A percentile compares a stretch with the other conserved stretches of the same genome.
Evolutionary conservation across 2,329 filamentous ascomycete genomes (phyloP).

Genomic region (Pseudogymnoascus sp.): DNA sequence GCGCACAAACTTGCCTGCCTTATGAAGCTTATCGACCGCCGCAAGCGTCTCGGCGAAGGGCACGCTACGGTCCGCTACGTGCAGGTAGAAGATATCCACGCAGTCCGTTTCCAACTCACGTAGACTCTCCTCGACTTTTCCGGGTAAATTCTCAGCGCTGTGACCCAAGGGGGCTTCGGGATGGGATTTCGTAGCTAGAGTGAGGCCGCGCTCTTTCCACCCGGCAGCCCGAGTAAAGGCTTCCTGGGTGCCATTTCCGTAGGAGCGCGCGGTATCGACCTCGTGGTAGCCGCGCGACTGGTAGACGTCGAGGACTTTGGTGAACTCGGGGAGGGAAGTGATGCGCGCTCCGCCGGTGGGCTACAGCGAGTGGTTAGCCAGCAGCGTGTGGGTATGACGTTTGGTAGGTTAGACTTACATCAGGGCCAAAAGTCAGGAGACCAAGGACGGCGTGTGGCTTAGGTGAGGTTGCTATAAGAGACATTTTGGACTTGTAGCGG

Average conservation of each 20-base stretch:
- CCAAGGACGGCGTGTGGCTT: slow-evolving; percentile 72
- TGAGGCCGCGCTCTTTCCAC: slow-evolving; percentile 74
- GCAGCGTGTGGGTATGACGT: background rate
- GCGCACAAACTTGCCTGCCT: slow-evolving; percentile 72
- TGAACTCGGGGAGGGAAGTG: slow-evolving; percentile 59
- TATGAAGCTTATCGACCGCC: slow-evolving; percentile 73
- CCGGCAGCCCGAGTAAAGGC: slow-evolving; percentile 65
- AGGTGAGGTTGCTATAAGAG: slow-evolving; percentile 22
- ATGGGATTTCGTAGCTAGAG: slow-evolving; percentile 74
- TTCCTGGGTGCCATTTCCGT: slow-evolving; percentile 67
- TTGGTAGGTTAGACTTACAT: slow-evolving; percentile 31
- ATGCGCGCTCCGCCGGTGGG: slow-evolving; percentile 59
- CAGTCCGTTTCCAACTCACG: slow-evolving; percentile 65
- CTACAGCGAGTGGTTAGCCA: slow-evolving; percentile 14
- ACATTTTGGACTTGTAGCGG: slow-evolving; percentile 19
- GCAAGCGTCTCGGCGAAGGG: slow-evolving; percentile 75
- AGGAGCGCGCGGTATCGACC: slow-evolving; percentile 73
- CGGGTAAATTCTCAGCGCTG: slow-evolving; percentile 54
- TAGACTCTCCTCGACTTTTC: slow-evolving; percentile 60
- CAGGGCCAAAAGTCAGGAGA: slow-evolving; percentile 76
- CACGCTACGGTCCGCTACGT: slow-evolving; percentile 60
- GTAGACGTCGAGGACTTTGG: slow-evolving; percentile 65
- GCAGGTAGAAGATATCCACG: slow-evolving; percentile 74
- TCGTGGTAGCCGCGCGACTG: slow-evolving; percentile 77
- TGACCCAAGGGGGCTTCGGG: slow-evolving; percentile 54